These are phyloP conservation scores for Clavispora asparagi DNA, from an alignment of 805 yeast species.

Conservation along the genomic window DNA sequence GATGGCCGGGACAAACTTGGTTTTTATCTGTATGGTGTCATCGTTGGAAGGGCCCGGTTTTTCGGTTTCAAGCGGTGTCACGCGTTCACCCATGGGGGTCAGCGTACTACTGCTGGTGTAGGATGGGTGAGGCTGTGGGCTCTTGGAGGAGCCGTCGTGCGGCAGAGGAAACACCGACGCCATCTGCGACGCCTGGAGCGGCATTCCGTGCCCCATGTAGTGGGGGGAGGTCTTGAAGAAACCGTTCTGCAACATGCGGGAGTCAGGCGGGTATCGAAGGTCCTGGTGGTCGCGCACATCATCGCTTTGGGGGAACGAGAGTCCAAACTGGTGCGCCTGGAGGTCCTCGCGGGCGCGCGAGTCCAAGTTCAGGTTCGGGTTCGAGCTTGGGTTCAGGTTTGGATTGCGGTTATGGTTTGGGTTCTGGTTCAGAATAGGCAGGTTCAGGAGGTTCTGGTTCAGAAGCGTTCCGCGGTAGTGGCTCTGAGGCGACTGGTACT, in stretches of 20 bases:
- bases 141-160: not conserved
- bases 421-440: not conserved
- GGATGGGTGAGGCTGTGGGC: not conserved
- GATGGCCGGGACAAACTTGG: conserved; percentile 5
- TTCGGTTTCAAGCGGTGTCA: not conserved
- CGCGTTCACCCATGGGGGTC: not conserved
- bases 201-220: not conserved
- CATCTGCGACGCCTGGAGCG: not conserved
- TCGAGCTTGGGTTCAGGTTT: too few relatives aligned
- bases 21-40: not conserved
- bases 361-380: not conserved
- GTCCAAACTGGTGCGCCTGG: not conserved
- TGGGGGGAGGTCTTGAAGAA: conserved; percentile 1
- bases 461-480: conserved; percentile 6
- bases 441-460: not conserved
- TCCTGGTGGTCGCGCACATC: not conserved
- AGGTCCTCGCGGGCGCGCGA: not conserved
- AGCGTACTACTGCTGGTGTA: not conserved
- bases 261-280: not conserved
- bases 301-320: not conserved
- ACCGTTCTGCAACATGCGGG: not conserved
- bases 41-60: not conserved
- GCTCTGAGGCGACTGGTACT: conserved; percentile 14
- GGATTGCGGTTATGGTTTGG: too few relatives aligned
- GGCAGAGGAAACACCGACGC: not conserved